Evolutionary conservation across 805 yeast species (phyloP).

Genomic region (Wickerhamomyces xylosicus): DNA sequence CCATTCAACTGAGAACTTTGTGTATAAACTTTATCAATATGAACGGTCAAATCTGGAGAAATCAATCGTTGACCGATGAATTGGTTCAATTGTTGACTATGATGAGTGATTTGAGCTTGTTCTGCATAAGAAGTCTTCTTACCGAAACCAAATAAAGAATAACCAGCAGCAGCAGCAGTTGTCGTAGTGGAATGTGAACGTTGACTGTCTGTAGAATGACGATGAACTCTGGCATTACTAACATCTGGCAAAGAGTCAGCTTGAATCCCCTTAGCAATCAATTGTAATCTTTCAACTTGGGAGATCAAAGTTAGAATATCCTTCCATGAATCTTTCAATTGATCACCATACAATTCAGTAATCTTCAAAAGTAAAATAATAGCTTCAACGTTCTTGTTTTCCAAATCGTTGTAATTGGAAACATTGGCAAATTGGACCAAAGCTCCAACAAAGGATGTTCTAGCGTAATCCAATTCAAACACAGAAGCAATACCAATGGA

Average conservation of each 20-base stretch:
- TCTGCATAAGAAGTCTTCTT: constrained; percentile 49
- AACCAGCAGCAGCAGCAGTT: constrained; percentile 18
- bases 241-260: constrained; percentile 83
- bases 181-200: constrained; percentile 22
- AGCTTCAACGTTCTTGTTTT: constrained; percentile 72
- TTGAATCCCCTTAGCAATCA: constrained; percentile 80
- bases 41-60: constrained; percentile 62
- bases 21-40: constrained; percentile 81
- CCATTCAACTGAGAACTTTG: constrained; percentile 74
- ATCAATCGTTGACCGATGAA: constrained; percentile 47
- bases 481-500: constrained; percentile 77
- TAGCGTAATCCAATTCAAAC: constrained; percentile 75
- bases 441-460: constrained; percentile 84
- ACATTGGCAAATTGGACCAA: constrained; percentile 79
- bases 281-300: constrained; percentile 83
- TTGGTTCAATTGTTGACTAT: constrained; percentile 55
- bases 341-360: constrained; percentile 73
- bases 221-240: constrained; percentile 47
- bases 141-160: constrained; percentile 50
- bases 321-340: constrained; percentile 70
- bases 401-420: constrained; percentile 69
- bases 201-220: constrained; percentile 43
- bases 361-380: constrained; percentile 62
- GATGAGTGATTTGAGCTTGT: constrained; percentile 58
- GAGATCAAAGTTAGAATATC: constrained; percentile 75